Conservation (phyloP, 2,329 filamentous ascomycete genomes). For the Bipolaris victoriae region DNA sequence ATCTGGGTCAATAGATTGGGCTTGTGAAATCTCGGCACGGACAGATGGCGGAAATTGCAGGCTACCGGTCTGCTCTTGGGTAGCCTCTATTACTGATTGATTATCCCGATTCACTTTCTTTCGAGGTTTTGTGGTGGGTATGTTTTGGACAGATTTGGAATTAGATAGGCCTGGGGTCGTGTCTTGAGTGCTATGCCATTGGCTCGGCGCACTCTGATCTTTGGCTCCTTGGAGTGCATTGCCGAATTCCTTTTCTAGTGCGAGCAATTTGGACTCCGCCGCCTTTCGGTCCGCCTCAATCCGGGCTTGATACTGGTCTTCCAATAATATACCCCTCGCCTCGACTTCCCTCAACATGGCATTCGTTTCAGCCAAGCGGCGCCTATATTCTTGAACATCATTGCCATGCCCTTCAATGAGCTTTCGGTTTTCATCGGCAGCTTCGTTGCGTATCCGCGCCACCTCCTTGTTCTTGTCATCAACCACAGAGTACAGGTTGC, state of each 20-base stretch:
- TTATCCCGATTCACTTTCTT: constrained; percentile 33
- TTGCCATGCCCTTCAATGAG: constrained; percentile 6
- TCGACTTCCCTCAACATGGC: constrained; percentile 22
- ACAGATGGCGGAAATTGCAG: background rate
- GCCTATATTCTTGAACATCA: constrained; percentile 15
- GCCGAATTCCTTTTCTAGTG: constrained; percentile 3
- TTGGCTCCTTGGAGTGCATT: constrained; percentile 1
- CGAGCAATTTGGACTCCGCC: constrained; percentile 3
- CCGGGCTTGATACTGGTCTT: constrained; percentile 20
- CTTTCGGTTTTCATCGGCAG: constrained; percentile 1
- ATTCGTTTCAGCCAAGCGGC: constrained; percentile 17
- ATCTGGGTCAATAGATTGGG: background rate
- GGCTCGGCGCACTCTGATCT: background rate
- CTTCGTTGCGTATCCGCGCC: constrained; percentile 6
- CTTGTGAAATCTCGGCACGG: background rate
- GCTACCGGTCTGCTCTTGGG: background rate
- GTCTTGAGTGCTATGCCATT: background rate
- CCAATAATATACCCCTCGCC: constrained; percentile 15
- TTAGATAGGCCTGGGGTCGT: background rate
- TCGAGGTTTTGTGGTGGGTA: constrained; percentile 9
- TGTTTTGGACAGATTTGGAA: constrained; percentile 2
- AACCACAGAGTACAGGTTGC: constrained; percentile 11
- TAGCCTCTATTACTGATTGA: constrained; percentile 13
- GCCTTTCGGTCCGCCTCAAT: constrained; percentile 22
- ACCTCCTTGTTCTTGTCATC: constrained; percentile 13